Percentiles rank a stretch among this genome's conserved stretches.
Conservation (phyloP, 805 yeast species). For the Suhomyces faveliae region DNA sequence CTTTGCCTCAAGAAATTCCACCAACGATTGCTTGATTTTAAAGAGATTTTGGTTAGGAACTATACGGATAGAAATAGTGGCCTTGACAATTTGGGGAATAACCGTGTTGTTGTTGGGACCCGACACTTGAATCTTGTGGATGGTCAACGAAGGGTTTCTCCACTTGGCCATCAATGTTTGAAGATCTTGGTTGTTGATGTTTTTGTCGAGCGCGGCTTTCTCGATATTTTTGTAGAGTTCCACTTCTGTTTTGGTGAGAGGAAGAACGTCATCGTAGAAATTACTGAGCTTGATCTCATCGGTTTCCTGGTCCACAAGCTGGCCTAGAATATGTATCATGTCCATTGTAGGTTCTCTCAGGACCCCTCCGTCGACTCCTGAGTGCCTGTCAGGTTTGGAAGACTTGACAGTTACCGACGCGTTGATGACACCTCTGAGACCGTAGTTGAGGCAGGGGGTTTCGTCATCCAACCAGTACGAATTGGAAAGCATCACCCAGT, state of each 20-base stretch:
- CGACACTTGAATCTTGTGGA: conserved; percentile 80
- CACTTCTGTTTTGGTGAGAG: conserved; percentile 56
- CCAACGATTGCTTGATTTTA: conserved; percentile 52
- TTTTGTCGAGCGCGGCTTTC: conserved; percentile 25
- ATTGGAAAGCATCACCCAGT: conserved; percentile 87
- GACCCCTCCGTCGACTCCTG: conserved; percentile 96
- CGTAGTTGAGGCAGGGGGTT: conserved; percentile 91
- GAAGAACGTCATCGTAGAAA: conserved; percentile 67
- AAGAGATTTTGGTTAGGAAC: conserved; percentile 84
- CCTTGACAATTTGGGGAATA: conserved; percentile 77
- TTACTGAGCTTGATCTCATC: conserved; percentile 59
- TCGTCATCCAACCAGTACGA: conserved; percentile 92
- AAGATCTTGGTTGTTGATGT: conserved; percentile 36
- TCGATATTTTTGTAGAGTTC: conserved; percentile 61
- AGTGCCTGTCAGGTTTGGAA: conserved; percentile 84
- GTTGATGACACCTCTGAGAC: conserved; percentile 87
- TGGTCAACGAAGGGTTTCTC: conserved; percentile 86
- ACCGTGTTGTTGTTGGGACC: conserved; percentile 91
- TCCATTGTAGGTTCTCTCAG: conserved; percentile 88
- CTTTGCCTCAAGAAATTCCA: conserved; percentile 40
- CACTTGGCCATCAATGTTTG: conserved; percentile 71
- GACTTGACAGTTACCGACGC: conserved; percentile 69
- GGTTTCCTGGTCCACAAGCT: conserved; percentile 48
- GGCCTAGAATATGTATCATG: conserved; percentile 66
- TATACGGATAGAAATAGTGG: conserved; percentile 76